Conservation (phyloP, 495 filamentous ascomycete species). For the Penicillium maclennaniae region DNA sequence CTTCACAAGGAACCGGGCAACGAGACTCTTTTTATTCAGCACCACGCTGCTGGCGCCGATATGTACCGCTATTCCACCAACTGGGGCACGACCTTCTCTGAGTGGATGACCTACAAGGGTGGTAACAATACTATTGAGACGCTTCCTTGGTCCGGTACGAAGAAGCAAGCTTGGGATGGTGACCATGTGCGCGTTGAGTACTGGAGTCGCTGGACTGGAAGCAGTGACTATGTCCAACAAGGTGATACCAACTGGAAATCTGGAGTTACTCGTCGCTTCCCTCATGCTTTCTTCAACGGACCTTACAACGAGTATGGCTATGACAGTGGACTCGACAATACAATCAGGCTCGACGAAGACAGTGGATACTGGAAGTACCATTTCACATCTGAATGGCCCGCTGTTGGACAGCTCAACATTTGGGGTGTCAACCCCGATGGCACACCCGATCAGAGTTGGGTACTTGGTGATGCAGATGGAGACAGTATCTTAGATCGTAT, state of each 20-base stretch:
- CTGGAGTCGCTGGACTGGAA: constrained; percentile 60
- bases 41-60: constrained; percentile 60
- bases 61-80: constrained; percentile 61
- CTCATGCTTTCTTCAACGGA: constrained; percentile 62
- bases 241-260: constrained; percentile 48
- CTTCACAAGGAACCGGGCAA: constrained; percentile 37
- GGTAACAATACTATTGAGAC: constrained; percentile 42
- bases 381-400: constrained; percentile 63
- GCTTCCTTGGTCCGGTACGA: constrained; percentile 57
- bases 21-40: constrained; percentile 48
- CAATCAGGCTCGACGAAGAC: constrained; percentile 43
- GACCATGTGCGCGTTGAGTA: constrained; percentile 66
- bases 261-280: constrained; percentile 46
- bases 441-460: constrained; percentile 54
- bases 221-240: constrained; percentile 61
- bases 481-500: constrained; percentile 61
- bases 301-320: constrained; percentile 66
- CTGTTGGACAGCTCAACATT: constrained; percentile 59
- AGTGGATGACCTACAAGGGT: constrained; percentile 54
- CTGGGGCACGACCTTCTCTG: constrained; percentile 56
- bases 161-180: constrained; percentile 59
- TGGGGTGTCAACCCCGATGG: constrained; percentile 68
- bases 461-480: constrained; percentile 57
- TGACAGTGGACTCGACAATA: constrained; percentile 56
- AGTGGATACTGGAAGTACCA: constrained; percentile 57